Conservation (phyloP, 192 early-diverging fungal species). For the Entomortierella parvispora region DNA sequence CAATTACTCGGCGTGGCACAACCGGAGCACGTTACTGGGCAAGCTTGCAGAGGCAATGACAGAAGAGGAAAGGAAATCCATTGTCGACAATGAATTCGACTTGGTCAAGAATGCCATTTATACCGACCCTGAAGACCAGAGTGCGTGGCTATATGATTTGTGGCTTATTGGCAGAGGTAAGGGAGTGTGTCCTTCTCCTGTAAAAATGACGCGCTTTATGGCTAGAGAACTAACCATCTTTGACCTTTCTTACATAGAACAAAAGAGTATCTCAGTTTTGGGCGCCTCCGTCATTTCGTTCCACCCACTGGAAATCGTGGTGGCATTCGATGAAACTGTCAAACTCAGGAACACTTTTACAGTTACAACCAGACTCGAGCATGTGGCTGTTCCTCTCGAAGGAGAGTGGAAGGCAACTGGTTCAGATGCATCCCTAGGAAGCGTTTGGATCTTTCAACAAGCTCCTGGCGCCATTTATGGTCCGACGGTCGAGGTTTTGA, state of each 20-base stretch:
- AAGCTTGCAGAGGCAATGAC: conserved; percentile 56
- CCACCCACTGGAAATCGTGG: conserved; percentile 35
- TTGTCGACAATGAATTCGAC: conserved; percentile 73
- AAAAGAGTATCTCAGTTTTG: conserved; percentile 33
- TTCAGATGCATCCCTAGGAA: conserved; percentile 24
- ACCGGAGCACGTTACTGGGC: conserved; percentile 84
- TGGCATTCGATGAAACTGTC: conserved; percentile 54
- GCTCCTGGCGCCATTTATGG: conserved; percentile 18
- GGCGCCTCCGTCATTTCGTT: conserved; percentile 47
- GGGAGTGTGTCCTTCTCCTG: background rate
- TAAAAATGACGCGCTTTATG: too few relatives aligned
- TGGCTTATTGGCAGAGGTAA: conserved; percentile 86
- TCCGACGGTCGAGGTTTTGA: conserved; percentile 34
- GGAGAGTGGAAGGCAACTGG: conserved; percentile 51
- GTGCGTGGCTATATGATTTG: conserved; percentile 96
- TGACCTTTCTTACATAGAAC: conserved; percentile 16
- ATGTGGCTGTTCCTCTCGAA: conserved; percentile 18
- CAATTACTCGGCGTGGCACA: conserved; percentile 99
- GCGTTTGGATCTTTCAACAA: conserved; percentile 48
- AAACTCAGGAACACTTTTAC: conserved; percentile 25
- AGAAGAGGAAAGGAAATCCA: conserved; percentile 48
- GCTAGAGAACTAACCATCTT: too few relatives aligned
- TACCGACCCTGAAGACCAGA: conserved; percentile 97
- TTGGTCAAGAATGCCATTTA: conserved; percentile 91
- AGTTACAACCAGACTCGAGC: conserved; percentile 30